Percentiles rank a stretch among this genome's conserved stretches.
These are phyloP conservation scores for Pleurotus sapidus DNA, from an alignment of 768 basidiomycete species.

Conservation along the genomic window DNA sequence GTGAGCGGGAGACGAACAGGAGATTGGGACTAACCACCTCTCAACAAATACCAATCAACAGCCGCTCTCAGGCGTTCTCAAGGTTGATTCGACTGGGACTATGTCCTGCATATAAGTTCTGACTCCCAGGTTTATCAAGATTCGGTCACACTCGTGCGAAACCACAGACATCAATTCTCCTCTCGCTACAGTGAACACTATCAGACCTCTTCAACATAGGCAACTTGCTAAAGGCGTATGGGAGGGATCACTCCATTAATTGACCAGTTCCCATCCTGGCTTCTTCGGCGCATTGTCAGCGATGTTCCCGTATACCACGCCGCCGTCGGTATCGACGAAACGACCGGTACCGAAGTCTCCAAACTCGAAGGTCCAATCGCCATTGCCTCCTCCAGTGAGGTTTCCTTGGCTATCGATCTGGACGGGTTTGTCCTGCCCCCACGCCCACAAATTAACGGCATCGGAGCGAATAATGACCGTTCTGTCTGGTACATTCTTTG, in stretches of 20 bases:
- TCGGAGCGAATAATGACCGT: background rate
- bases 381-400: background rate
- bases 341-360: background rate
- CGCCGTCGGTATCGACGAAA: background rate
- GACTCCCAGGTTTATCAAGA: no score
- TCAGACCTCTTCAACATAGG: no score
- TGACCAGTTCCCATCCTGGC: background rate
- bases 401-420: background rate
- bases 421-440: background rate
- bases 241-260: background rate
- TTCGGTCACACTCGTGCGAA: no score
- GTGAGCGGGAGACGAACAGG: constrained; percentile 8
- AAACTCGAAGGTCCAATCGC: background rate
- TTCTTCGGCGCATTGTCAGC: background rate
- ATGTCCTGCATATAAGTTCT: no score
- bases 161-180: no score
- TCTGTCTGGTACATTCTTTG: background rate
- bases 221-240: no score
- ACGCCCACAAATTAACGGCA: background rate
- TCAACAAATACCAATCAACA: no score
- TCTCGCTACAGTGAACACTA: no score
- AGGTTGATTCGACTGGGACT: no score
- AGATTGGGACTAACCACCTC: background rate
- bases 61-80: no score
- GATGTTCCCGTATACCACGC: background rate